Percentiles rank a stretch among this genome's conserved stretches.
phyloP scores from a whole-genome alignment of 495 filamentous ascomycete genomes.

The Daldinia decipiens region DNA sequence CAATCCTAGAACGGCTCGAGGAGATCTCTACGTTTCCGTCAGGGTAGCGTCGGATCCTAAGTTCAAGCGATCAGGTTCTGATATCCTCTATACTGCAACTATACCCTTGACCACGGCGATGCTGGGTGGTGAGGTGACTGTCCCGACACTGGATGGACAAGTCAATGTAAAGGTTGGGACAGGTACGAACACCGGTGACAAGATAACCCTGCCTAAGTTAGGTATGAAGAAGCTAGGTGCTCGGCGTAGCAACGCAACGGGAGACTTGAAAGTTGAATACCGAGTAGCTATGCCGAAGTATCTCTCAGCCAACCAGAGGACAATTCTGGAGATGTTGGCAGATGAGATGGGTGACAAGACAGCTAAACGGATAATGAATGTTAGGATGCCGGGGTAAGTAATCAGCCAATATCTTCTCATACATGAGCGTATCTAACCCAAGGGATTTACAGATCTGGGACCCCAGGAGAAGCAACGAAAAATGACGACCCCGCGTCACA shows the following conservation, averaged over 20 bases:
- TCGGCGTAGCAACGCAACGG: conserved; percentile 62
- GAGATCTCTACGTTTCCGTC: conserved; percentile 89
- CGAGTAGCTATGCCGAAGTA: conserved; percentile 95
- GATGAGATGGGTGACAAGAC: conserved; percentile 93
- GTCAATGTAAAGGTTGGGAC: conserved; percentile 88
- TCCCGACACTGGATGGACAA: conserved; percentile 90
- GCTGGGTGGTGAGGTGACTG: conserved; percentile 85
- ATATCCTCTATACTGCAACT: conserved; percentile 90
- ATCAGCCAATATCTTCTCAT: background rate
- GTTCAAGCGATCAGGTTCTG: conserved; percentile 84
- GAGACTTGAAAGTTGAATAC: conserved; percentile 93
- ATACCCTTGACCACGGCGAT: conserved; percentile 93
- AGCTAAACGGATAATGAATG: conserved; percentile 88
- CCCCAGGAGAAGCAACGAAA: conserved; percentile 34
- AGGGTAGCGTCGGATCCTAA: conserved; percentile 83
- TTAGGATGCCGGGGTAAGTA: conserved; percentile 52
- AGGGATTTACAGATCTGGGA: conserved; percentile 23
- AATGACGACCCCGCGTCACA: conserved; percentile 57
- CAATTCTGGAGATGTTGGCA: conserved; percentile 91
- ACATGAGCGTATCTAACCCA: conserved; percentile 9
- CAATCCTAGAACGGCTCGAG: conserved; percentile 68
- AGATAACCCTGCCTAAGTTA: conserved; percentile 83
- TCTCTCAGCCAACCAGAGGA: conserved; percentile 86
- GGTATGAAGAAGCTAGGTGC: conserved; percentile 85
- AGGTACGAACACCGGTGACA: conserved; percentile 92